These are phyloP conservation scores for Porpolomopsis calyptriformis DNA, from an alignment of 768 basidiomycete species.

Conservation along the genomic window DNA sequence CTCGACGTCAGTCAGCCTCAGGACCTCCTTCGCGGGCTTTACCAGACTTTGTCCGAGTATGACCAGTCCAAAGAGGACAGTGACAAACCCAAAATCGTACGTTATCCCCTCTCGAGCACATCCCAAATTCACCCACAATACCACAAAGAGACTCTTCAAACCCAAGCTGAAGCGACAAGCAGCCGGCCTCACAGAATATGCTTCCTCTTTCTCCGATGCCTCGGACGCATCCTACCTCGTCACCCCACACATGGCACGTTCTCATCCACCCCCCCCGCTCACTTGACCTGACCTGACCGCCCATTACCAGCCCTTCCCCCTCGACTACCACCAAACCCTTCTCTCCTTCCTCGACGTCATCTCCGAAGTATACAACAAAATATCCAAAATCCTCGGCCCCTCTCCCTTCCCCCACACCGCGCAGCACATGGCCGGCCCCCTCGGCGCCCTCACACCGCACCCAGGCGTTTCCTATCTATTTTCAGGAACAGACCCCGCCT, in stretches of 20 bases:
- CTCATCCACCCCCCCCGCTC: not conserved
- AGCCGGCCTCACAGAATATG: slow-evolving; percentile 47
- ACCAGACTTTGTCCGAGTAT: slow-evolving; percentile 64
- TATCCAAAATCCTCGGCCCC: slow-evolving; percentile 72
- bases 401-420: slow-evolving; percentile 59
- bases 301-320: slow-evolving; percentile 58
- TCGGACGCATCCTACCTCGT: slow-evolving; percentile 61
- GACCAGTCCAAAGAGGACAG: slow-evolving; percentile 68
- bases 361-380: slow-evolving; percentile 83
- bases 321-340: slow-evolving; percentile 85
- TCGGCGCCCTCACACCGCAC: slow-evolving; percentile 65
- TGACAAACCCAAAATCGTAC: slow-evolving; percentile 66
- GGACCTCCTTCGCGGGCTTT: slow-evolving; percentile 68
- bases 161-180: slow-evolving; percentile 45
- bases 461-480: slow-evolving; percentile 80
- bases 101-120: slow-evolving; percentile 7
- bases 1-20: slow-evolving; percentile 73
- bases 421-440: slow-evolving; percentile 67
- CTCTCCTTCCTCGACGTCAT: slow-evolving; percentile 83
- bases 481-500: slow-evolving; percentile 27
- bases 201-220: slow-evolving; percentile 46
- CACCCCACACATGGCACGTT: slow-evolving; percentile 61
- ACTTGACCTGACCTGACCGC: slow-evolving; percentile 4
- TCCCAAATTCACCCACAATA: slow-evolving; percentile 7
- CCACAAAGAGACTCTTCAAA: slow-evolving; percentile 47